Evolutionary conservation across 331 rosid genomes (phyloP).

Genomic region (Pyrus hybrid): DNA sequence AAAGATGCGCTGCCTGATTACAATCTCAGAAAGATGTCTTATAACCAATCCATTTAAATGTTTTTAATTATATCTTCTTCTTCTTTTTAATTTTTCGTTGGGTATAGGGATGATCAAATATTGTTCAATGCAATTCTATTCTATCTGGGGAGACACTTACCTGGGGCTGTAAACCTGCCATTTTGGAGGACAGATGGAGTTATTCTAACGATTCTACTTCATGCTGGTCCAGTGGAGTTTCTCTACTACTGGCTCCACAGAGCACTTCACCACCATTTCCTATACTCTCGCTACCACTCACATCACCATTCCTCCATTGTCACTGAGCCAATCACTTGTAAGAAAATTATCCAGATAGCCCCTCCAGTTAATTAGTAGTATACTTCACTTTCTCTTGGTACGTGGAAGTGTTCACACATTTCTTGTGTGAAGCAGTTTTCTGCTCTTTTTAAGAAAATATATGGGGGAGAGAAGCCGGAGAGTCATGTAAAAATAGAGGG

Average conservation of each 20-base stretch:
- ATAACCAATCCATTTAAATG: neutral
- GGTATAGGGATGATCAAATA: slow-evolving; percentile 39
- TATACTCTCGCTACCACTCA: slow-evolving; percentile 71
- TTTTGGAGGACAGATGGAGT: slow-evolving; percentile 55
- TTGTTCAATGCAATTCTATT: slow-evolving; percentile 38
- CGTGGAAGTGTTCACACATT: no score
- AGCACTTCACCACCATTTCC: slow-evolving; percentile 68
- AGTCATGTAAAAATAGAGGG: no score
- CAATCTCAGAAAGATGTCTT: neutral
- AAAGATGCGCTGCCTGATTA: neutral
- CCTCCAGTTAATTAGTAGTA: neutral
- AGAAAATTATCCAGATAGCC: neutral
- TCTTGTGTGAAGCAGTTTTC: no score
- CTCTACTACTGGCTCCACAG: slow-evolving; percentile 75
- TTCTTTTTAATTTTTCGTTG: no score
- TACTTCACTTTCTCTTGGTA: neutral
- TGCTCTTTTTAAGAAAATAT: no score
- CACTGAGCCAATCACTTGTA: slow-evolving; percentile 67
- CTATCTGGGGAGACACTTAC: slow-evolving; percentile 9
- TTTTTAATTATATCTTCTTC: neutral
- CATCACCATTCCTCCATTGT: slow-evolving; percentile 80
- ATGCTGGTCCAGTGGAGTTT: slow-evolving; percentile 55
- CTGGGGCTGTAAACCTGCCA: slow-evolving; percentile 14
- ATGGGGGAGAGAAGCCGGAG: no score
- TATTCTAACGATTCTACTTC: slow-evolving; percentile 29